Base-by-base conservation (phyloP, 2,329 filamentous ascomycete genomes). In the Drechmeria coniospora region DNA sequence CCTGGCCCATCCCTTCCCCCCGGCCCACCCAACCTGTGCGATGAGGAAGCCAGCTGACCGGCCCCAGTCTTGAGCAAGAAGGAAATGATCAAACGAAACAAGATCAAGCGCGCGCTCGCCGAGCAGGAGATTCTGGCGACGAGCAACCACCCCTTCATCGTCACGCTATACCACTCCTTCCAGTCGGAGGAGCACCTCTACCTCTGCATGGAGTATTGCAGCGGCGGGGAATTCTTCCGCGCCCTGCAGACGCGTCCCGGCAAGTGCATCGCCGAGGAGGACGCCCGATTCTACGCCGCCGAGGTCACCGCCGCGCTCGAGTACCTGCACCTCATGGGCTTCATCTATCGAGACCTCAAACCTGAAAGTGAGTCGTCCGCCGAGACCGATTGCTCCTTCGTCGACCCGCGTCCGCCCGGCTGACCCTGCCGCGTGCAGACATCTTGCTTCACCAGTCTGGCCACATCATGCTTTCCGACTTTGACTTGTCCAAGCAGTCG, bases 61-160 rank as follows among this genome's bases (percentile, higher is more conserved):
- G 11, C 3, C 5, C 29, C 48, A 95, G 90, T 98, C 5, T 53
- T 98, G 54, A 95, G 86, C 67, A 98, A 98, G 59, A 94, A 95
- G 64, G 90, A 98, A 56, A 98, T 98, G 90, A 98, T 98, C 57
- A 98, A 98, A 63, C 79, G 90, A 32, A 98, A 98, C 65, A 98
- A 98, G 68, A 98, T 98, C 61, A 98, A 98, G 68, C 75, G 90
- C 49, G 90, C 90, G 10, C 65, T 98, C 41, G 90, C 90, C 21
- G 90, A 98, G 57, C 90, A 95, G 51, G 90, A 98, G 54, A 98
- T 98, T 39, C 63, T 98, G 29, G 90, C 90, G 7, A 98, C 90
- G 23, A 95, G 87, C 63, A 98, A 98, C 44, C 90, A 98, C 46
- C 90, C 90, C 0, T 98, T 98, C 54, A 98, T 98, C 49, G 90